Percentiles rank a stretch among this genome's conserved stretches.
Conservation (phyloP, 1,284 basidiomycete species). For the Apiotrichum sp. region DNA sequence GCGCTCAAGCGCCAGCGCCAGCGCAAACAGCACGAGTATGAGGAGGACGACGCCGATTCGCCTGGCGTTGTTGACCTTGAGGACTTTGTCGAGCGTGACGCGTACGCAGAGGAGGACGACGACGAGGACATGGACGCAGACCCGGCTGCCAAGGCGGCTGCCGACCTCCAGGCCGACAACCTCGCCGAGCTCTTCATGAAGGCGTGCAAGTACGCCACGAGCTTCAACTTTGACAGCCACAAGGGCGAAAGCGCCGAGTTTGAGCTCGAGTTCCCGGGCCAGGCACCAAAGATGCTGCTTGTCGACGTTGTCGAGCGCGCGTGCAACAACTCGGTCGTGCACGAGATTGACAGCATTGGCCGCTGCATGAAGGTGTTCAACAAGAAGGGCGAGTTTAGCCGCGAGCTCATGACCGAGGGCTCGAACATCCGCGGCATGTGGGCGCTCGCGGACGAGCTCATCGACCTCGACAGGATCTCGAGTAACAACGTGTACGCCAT, state of each 20-base stretch:
- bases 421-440: slow-evolving; percentile 90
- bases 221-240: slow-evolving; percentile 64
- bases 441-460: slow-evolving; percentile 70
- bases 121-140: slow-evolving; percentile 46
- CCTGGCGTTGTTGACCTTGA: slow-evolving; percentile 54
- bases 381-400: slow-evolving; percentile 46
- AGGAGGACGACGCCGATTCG: slow-evolving; percentile 54
- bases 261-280: slow-evolving; percentile 61
- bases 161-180: slow-evolving; percentile 40
- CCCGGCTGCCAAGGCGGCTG: slow-evolving; percentile 51
- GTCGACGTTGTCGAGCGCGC: slow-evolving; percentile 84
- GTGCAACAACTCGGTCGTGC: slow-evolving; percentile 74
- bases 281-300: slow-evolving; percentile 77
- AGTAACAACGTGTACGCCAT: slow-evolving; percentile 96
- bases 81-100: slow-evolving; percentile 59
- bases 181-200: slow-evolving; percentile 51
- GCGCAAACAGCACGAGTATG: slow-evolving; percentile 66
- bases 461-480: slow-evolving; percentile 77
- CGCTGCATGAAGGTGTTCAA: slow-evolving; percentile 52
- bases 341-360: slow-evolving; percentile 78
- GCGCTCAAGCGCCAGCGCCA: slow-evolving; percentile 58
- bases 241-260: slow-evolving; percentile 64
- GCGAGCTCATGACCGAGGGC: slow-evolving; percentile 57
- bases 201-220: slow-evolving; percentile 51
- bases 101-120: slow-evolving; percentile 38